phyloP scores from a whole-genome alignment of 2,329 filamentous ascomycete species.

The Colletotrichum destructivum region DNA sequence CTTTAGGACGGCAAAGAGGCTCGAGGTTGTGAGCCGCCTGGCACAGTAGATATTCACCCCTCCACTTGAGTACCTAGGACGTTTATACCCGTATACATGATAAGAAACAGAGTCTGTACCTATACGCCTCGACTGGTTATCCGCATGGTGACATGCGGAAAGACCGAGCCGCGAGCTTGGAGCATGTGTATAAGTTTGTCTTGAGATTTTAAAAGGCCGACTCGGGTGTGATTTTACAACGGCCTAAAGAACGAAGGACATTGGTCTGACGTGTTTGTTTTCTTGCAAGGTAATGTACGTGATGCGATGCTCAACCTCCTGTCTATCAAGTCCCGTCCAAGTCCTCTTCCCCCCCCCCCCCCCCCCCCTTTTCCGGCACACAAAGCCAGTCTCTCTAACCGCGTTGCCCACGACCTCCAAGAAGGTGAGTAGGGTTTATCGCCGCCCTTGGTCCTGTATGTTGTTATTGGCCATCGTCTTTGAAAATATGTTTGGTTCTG shows the following conservation, averaged over 20 bases:
- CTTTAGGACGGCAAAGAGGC: background rate
- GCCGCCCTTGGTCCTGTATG: background rate
- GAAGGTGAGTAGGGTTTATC: background rate
- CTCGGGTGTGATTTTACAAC: too few relatives aligned
- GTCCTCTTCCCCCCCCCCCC: background rate
- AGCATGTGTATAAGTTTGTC: too few relatives aligned
- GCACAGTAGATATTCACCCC: background rate
- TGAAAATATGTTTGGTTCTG: too few relatives aligned
- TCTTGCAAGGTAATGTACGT: background rate
- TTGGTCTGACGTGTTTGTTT: background rate
- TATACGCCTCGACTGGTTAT: too few relatives aligned
- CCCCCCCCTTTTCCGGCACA: background rate
- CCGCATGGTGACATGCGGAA: too few relatives aligned
- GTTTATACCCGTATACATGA: conserved; percentile 27
- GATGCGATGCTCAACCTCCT: background rate
- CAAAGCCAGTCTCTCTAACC: background rate
- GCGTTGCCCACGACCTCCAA: background rate
- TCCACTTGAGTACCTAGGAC: conserved; percentile 32
- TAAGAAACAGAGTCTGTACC: background rate
- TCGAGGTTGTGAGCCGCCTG: conserved; percentile 4
- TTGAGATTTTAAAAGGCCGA: too few relatives aligned
- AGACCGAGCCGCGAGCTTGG: too few relatives aligned
- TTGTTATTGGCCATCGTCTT: background rate
- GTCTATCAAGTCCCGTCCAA: background rate
- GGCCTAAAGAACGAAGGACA: background rate